Evolutionary conservation across 306 rosid species (phyloP), one percentile per base, ranked within the genome.

Genomic region (Lablab purpureus): DNA sequence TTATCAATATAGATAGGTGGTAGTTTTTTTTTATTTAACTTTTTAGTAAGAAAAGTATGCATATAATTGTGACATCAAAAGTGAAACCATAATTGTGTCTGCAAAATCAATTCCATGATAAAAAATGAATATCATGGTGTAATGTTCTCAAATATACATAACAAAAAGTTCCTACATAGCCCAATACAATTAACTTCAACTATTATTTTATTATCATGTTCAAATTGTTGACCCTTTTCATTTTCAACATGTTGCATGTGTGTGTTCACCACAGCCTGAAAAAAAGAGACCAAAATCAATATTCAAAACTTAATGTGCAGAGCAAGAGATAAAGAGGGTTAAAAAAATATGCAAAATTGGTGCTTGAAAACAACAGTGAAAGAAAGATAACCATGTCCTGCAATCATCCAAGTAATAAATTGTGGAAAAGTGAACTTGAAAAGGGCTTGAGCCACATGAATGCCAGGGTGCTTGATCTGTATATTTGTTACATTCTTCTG

Each of bases 371-470:
- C 23, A 54, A 27, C 27, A n/a, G 58, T 78, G 59, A 45, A 41
- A n/a, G n/a, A n/a, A n/a, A 30, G 0, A 64, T 74, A 85, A 86
- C 86, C 89, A 79, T 82, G 89, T 6, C 89, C 86, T 10, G 37
- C 73, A 27, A 82, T 75, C 86, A 85, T 82, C 89, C 89, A 85
- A 47, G 23, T 46, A 37, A 71, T 15, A 59, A 82, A 82, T 27
- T 82, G 79, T 54, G 86, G 86, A 54, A 70, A 72, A 75, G 49
- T 47, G 32, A 75, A 65, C 74, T 56, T 79, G 22, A 75, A 65
- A 64, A 82, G 68, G 34, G 77, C 82, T 63, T 14, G 64, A 70
- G 67, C 82, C 25, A 75, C 76, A 43, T 79, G 64, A 64, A 82
- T n/a, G 18, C 74, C 76, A 63, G 86, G 89, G 74, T 82, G 86